These are phyloP conservation scores for Salvia miltiorrhiza DNA, from an alignment of 257 asterid species.

Conservation along the genomic window DNA sequence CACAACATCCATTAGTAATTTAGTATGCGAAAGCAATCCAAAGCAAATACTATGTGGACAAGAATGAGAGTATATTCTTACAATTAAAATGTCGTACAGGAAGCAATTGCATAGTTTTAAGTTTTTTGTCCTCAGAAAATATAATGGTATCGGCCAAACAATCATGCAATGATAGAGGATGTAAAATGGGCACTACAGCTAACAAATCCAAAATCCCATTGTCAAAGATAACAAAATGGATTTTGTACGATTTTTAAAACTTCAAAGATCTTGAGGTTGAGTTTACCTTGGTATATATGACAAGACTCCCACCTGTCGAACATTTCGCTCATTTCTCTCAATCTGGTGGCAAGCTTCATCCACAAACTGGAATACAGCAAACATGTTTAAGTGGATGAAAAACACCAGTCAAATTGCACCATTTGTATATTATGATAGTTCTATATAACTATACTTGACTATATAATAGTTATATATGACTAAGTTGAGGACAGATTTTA, in stretches of 20 bases:
- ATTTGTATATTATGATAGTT: background rate
- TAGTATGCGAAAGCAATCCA: background rate
- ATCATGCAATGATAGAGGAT: background rate
- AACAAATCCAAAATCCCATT: background rate
- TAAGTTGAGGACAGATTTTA: slow-evolving; percentile 2
- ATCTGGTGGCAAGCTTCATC: slow-evolving; percentile 99
- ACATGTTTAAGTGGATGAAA: slow-evolving; percentile 18
- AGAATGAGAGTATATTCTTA: background rate
- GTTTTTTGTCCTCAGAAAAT: background rate
- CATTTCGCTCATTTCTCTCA: slow-evolving; percentile 89
- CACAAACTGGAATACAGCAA: slow-evolving; percentile 67
- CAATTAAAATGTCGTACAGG: background rate
- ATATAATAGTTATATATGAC: background rate
- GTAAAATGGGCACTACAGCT: background rate
- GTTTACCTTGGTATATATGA: slow-evolving; percentile 80
- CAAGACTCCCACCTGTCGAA: slow-evolving; percentile 82
- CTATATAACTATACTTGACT: background rate
- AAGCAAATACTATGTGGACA: slow-evolving; percentile 1
- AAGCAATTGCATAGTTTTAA: background rate
- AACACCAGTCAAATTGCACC: slow-evolving; percentile 11
- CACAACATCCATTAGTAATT: background rate
- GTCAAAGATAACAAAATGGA: background rate
- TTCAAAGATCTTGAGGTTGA: slow-evolving; percentile 9
- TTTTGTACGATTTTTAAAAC: background rate
- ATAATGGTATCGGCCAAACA: background rate